Conservation (phyloP, 805 yeast genomes). For the Teunomyces kruisii region DNA sequence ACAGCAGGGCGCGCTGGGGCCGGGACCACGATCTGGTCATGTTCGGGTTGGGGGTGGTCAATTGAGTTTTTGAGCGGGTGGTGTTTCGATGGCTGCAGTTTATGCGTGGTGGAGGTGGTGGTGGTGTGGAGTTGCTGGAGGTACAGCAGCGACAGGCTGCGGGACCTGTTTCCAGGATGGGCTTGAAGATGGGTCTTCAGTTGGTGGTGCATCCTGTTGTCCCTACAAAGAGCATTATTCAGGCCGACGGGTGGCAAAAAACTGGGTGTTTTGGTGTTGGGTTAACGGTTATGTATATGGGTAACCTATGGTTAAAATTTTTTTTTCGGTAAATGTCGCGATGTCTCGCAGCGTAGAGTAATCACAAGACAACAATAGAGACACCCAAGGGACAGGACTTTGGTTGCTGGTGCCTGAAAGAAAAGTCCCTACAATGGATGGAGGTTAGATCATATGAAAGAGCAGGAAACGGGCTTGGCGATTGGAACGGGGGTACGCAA, state of each 20-base stretch:
- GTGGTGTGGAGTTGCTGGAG: background rate
- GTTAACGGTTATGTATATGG: background rate
- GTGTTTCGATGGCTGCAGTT: background rate
- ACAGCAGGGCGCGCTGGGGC: background rate
- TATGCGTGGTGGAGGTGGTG: background rate
- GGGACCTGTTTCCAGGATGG: background rate
- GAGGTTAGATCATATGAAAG: no score
- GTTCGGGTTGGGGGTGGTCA: background rate
- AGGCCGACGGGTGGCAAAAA: background rate
- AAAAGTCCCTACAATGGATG: no score
- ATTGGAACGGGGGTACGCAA: no score
- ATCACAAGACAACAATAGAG: background rate
- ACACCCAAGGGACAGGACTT: no score
- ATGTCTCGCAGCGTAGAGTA: background rate
- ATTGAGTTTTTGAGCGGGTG: background rate
- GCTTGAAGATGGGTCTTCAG: conserved; percentile 4
- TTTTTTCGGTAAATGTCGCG: conserved; percentile 3
- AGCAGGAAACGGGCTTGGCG: no score
- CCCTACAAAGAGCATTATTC: conserved; percentile 2
- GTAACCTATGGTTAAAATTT: conserved; percentile 1
- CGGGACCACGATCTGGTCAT: background rate
- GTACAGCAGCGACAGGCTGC: background rate
- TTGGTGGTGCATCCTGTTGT: conserved; percentile 4
- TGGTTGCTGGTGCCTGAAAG: no score
- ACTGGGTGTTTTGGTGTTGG: background rate